These are phyloP conservation scores for Mimosa pudica DNA, from an alignment of 306 rosid genomes.

Conservation along the genomic window DNA sequence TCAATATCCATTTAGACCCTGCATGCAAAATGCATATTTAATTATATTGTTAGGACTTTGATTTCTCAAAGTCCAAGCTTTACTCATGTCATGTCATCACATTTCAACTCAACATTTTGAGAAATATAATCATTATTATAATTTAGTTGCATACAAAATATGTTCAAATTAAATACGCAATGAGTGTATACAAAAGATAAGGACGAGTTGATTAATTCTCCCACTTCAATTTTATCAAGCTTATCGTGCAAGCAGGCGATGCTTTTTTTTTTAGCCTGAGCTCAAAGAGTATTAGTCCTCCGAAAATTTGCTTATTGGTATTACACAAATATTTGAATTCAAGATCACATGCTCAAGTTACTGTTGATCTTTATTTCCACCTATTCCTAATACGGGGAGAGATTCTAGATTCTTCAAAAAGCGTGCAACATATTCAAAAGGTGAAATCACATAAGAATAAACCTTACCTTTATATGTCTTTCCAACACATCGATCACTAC, in stretches of 20 bases:
- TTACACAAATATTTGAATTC: no score
- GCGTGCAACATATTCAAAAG: neutral
- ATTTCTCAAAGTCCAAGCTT: neutral
- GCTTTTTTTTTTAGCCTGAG: no score
- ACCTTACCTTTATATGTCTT: neutral
- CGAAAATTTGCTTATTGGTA: no score
- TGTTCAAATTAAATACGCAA: neutral
- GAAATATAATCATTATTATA: neutral
- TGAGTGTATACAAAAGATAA: neutral
- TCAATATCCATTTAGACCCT: neutral
- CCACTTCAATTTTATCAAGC: neutral
- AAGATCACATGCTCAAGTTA: no score
- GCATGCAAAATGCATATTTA: neutral
- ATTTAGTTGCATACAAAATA: neutral
- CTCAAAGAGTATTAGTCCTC: no score
- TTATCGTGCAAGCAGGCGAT: neutral
- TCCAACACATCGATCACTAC: neutral
- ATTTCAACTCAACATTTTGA: neutral
- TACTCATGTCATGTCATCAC: neutral
- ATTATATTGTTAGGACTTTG: neutral
- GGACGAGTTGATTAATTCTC: neutral
- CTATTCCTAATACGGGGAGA: neutral
- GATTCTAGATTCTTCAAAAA: neutral
- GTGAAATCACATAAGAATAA: neutral
- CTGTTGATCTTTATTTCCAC: no score